Percentiles rank a stretch among this genome's conserved stretches.
Evolutionary conservation across 345 rosid genomes (phyloP).

Genomic region (Turritis glabra): DNA sequence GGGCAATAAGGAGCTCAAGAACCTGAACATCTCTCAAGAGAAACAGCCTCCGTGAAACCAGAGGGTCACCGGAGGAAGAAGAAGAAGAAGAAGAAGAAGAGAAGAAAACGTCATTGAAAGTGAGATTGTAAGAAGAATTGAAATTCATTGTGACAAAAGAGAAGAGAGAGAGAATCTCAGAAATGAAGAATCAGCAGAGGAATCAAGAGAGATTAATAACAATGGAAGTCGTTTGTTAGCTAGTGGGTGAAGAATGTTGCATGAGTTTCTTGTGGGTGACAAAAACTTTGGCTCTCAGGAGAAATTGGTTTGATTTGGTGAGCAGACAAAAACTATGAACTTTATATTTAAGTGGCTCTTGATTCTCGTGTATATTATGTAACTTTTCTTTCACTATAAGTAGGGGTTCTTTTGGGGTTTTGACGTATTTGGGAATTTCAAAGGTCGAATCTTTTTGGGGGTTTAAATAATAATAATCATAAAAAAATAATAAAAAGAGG

Average conservation of each 20-base stretch:
- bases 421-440: neutral
- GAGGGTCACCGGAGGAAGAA: slow-evolving; percentile 46
- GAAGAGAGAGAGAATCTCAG: slow-evolving; percentile 25
- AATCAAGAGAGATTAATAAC: slow-evolving; percentile 38
- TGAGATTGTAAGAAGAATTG: slow-evolving; percentile 53
- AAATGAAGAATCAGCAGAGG: slow-evolving; percentile 27
- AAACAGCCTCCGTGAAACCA: slow-evolving; percentile 52
- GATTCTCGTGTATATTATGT: slow-evolving; percentile 6
- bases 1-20: slow-evolving; percentile 64
- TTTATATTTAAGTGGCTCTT: slow-evolving; percentile 16
- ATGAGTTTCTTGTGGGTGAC: slow-evolving; percentile 39
- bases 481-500: too few relatives aligned
- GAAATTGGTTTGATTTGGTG: slow-evolving; percentile 80
- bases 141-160: slow-evolving; percentile 27
- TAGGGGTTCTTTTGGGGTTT: slow-evolving; percentile 23
- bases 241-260: slow-evolving; percentile 40
- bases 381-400: slow-evolving; percentile 25
- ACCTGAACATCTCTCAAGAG: slow-evolving; percentile 57
- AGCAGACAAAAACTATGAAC: slow-evolving; percentile 54
- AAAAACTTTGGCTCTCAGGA: slow-evolving; percentile 37
- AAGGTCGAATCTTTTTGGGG: slow-evolving; percentile 3
- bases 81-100: slow-evolving; percentile 52
- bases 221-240: slow-evolving; percentile 29
- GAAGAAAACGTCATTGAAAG: slow-evolving; percentile 53
- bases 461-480: too few relatives aligned